These are phyloP conservation scores for Aspergillus avenaceus DNA, from an alignment of 495 filamentous ascomycete genomes.

Conservation along the genomic window DNA sequence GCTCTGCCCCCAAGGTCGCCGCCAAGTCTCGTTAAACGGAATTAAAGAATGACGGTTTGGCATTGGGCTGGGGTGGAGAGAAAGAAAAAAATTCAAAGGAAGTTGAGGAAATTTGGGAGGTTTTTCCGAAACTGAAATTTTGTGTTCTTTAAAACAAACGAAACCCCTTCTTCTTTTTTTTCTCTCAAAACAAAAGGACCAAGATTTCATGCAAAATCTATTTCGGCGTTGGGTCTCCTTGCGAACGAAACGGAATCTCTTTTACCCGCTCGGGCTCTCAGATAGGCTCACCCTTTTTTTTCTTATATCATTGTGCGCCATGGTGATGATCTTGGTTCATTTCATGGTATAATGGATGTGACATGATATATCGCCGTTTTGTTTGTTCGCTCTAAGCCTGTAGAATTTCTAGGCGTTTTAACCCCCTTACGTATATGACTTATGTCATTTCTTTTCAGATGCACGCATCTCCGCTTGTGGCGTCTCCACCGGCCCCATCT, in stretches of 20 bases:
- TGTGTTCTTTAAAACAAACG: conserved; percentile 15
- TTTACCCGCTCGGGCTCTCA: conserved; percentile 18
- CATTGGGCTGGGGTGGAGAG: conserved; percentile 23
- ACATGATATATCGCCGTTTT: conserved; percentile 16
- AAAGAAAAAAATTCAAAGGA: conserved; percentile 13
- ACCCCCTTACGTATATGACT: neutral
- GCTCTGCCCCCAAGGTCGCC: conserved; percentile 77
- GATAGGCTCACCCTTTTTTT: too few species aligned
- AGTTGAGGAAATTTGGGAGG: conserved; percentile 23
- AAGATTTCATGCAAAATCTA: conserved; percentile 14
- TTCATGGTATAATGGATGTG: conserved; percentile 21
- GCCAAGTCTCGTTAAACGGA: conserved; percentile 79
- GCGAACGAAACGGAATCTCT: conserved; percentile 13
- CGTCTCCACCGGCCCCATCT: too few species aligned
- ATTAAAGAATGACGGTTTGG: conserved; percentile 28
- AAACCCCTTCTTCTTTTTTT: too few species aligned
- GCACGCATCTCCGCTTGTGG: too few species aligned
- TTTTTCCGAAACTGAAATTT: conserved; percentile 27
- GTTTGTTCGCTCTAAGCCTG: conserved; percentile 7
- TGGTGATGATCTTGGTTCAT: conserved; percentile 16
- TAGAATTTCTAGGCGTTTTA: conserved; percentile 9
- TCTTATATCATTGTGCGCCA: conserved; percentile 22
- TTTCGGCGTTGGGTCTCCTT: conserved; percentile 22
- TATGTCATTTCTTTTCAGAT: too few species aligned
- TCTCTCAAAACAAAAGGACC: too few species aligned